These are phyloP conservation scores for Salvia sclarea DNA, from an alignment of 305 asterid species.

Conservation along the genomic window DNA sequence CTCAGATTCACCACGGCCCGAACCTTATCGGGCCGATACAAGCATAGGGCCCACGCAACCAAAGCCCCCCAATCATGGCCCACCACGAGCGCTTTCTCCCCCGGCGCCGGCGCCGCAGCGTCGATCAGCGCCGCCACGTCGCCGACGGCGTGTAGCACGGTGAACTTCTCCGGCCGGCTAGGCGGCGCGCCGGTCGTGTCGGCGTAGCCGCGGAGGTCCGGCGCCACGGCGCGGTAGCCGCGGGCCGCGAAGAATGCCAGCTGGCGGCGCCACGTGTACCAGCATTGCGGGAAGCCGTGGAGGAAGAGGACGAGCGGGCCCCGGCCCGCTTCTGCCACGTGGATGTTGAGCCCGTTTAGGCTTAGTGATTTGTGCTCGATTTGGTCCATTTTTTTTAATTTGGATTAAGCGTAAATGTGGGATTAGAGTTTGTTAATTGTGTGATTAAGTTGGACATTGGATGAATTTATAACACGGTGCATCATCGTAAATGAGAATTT, in stretches of 20 bases:
- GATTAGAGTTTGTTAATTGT: too few relatives aligned
- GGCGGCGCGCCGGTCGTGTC: constrained; percentile 55
- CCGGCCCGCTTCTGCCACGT: constrained; percentile 57
- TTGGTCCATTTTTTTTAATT: too few relatives aligned
- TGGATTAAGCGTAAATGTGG: too few relatives aligned
- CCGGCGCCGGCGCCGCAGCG: constrained; percentile 41
- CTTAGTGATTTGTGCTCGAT: constrained; percentile 45
- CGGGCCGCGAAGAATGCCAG: constrained; percentile 52
- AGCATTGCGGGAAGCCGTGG: constrained; percentile 82
- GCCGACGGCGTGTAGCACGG: constrained; percentile 55
- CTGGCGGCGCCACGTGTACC: constrained; percentile 94
- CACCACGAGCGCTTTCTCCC: constrained; percentile 57
- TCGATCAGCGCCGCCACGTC: constrained; percentile 56
- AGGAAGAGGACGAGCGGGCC: constrained; percentile 74
- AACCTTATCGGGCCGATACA: constrained; percentile 61
- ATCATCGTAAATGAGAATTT: too few relatives aligned
- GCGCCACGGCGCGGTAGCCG: constrained; percentile 70
- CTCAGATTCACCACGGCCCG: constrained; percentile 60
- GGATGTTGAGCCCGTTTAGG: constrained; percentile 58
- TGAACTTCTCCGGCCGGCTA: constrained; percentile 48
- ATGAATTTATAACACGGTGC: too few relatives aligned
- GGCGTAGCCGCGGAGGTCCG: constrained; percentile 78
- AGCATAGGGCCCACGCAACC: constrained; percentile 54
- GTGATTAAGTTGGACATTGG: too few relatives aligned
- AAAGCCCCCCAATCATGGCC: constrained; percentile 80